Base-by-base conservation (phyloP, 805 yeast genomes). In the Komagataella pastoris region DNA sequence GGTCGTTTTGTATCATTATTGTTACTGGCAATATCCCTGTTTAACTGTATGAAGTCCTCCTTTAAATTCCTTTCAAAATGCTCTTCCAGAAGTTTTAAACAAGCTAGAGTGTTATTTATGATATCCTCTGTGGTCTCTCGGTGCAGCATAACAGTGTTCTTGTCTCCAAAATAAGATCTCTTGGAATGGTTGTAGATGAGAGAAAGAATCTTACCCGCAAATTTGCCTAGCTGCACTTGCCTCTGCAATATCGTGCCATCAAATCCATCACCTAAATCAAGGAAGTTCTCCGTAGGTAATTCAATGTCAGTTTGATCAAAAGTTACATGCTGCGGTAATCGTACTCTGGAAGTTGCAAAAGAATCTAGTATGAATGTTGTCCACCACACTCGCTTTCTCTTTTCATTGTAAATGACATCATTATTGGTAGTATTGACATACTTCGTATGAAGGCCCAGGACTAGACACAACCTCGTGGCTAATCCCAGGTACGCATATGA, bases 341-440 rank as follows among this genome's bases (percentile, higher is more conserved):
- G 65, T 21, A 67, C 55, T 44, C 68, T 63, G 3, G 71, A 67
- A n/a, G 67, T 62, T 57, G 71, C 68, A 19, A 65, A 60, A 18
- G 65, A 62, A 49, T 68, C 70, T 57, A 68, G 58, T 5, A 65
- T 59, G 54, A 63, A 67, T 18, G 65, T 64, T 8, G 73, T 66
- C 73, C 73, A 69, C 72, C 72, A 69, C 3, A 68, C 57, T 48
- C 69, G 60, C 53, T 68, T 62, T 21, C 70, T 56, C 49, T 63
- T 62, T 24, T 68, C 66, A 18, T 57, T 56, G 47, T 65, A 67
- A 12, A 59, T 54, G 44, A 52, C 49, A 5, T 56, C 56, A 18
- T 53, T 54, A 30, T 30, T 30, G 40, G 40, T 30, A 3, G 40
- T 30, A 12, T 30, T 30, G 14, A 30, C 40, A 30, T 30, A 30